Evolutionary conservation across 495 filamentous ascomycete genomes (phyloP).

Genomic region (Jackrogersella minutella): DNA sequence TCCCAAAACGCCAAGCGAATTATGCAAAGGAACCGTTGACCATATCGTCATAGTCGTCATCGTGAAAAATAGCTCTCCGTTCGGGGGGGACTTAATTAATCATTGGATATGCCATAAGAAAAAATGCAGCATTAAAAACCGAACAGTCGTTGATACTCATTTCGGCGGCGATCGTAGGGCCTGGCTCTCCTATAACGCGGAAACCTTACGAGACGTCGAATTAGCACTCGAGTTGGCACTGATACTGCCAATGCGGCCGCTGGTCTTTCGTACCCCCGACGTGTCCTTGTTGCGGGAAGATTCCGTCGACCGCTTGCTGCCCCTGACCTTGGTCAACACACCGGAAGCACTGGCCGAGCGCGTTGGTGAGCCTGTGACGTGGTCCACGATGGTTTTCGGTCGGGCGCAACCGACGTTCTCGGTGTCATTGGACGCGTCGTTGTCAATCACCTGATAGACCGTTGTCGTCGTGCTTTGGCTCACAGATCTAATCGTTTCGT

Average conservation of each 20-base stretch:
- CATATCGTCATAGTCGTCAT: conserved; percentile 46
- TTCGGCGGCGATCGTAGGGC: not conserved
- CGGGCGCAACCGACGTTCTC: conserved; percentile 59
- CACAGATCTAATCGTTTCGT: conserved; percentile 55
- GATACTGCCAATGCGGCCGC: conserved; percentile 88
- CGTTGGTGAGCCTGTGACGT: conserved; percentile 45
- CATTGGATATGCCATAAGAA: conserved; percentile 33
- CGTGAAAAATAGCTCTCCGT: conserved; percentile 39
- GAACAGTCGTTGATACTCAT: conserved; percentile 21
- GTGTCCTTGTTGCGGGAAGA: conserved; percentile 60
- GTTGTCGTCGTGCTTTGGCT: conserved; percentile 70
- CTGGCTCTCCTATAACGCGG: conserved; percentile 43
- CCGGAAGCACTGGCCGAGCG: conserved; percentile 69
- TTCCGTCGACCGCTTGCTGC: conserved; percentile 68
- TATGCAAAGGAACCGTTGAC: conserved; percentile 44
- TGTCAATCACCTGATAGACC: conserved; percentile 61
- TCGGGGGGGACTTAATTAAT: conserved; percentile 26
- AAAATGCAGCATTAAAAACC: conserved; percentile 22
- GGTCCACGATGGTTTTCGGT: conserved; percentile 69
- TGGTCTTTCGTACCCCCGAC: conserved; percentile 85
- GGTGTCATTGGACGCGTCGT: conserved; percentile 62
- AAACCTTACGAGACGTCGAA: conserved; percentile 52
- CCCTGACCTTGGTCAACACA: conserved; percentile 77
- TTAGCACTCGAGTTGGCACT: conserved; percentile 50
- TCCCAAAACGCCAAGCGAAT: conserved; percentile 43